Percentiles rank a stretch among this genome's conserved stretches.
Conservation (phyloP, 768 basidiomycete genomes). For the Macrolepiota dolichaula region DNA sequence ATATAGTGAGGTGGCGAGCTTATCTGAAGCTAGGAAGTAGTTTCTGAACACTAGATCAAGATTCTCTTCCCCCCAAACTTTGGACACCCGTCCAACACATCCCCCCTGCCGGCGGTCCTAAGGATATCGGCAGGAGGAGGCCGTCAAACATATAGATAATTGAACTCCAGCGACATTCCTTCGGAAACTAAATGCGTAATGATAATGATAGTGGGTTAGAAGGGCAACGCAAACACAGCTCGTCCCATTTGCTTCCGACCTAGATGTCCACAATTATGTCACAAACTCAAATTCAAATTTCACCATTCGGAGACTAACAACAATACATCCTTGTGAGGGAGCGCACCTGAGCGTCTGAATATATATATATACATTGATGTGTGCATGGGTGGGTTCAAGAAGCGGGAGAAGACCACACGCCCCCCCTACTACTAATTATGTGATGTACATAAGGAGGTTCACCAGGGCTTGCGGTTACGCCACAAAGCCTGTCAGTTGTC, state of each 20-base stretch:
- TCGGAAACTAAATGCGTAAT: background rate
- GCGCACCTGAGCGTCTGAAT: background rate
- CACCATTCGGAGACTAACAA: slow-evolving; percentile 4
- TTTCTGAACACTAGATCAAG: too few relatives aligned
- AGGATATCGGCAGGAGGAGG: background rate
- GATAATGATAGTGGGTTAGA: slow-evolving; percentile 8
- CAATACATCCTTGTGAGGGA: background rate
- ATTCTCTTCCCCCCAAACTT: background rate
- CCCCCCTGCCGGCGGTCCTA: slow-evolving; percentile 1
- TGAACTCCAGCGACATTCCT: background rate
- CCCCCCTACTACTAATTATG: background rate
- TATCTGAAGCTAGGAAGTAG: background rate
- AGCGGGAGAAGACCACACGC: background rate
- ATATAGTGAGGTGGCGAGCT: background rate
- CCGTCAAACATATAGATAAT: background rate
- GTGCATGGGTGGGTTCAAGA: background rate
- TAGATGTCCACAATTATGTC: slow-evolving; percentile 2
- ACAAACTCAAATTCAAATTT: background rate
- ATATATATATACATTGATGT: too few relatives aligned
- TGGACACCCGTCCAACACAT: too few relatives aligned
- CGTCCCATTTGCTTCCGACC: slow-evolving; percentile 1
- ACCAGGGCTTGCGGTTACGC: background rate
- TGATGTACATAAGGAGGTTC: slow-evolving; percentile 1
- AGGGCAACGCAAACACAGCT: background rate
- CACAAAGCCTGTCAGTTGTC: slow-evolving; percentile 12